Conservation (phyloP, 2,329 filamentous ascomycete genomes). For the Verticillium zaregamsianum region DNA sequence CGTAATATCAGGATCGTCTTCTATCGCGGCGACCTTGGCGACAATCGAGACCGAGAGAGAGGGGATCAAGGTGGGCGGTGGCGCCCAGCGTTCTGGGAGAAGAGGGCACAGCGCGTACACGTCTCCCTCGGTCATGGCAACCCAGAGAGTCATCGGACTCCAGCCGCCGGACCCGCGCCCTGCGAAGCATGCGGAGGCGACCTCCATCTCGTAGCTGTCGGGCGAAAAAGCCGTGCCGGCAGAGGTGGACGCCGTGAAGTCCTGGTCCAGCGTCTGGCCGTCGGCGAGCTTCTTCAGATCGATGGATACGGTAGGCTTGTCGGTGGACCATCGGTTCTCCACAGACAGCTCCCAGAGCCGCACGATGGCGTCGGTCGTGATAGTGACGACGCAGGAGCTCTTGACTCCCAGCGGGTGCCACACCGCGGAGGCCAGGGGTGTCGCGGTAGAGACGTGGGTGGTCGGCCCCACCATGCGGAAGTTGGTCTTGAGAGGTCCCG, state of each 20-base stretch:
- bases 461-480: slow-evolving; percentile 91
- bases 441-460: slow-evolving; percentile 82
- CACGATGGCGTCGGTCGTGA: slow-evolving; percentile 84
- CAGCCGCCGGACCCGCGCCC: slow-evolving; percentile 69
- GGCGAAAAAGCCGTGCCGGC: slow-evolving; percentile 82
- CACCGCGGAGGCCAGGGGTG: slow-evolving; percentile 72
- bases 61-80: slow-evolving; percentile 70
- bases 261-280: slow-evolving; percentile 74
- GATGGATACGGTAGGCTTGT: slow-evolving; percentile 75
- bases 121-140: slow-evolving; percentile 92
- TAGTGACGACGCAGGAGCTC: slow-evolving; percentile 77
- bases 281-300: slow-evolving; percentile 88
- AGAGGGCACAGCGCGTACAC: slow-evolving; percentile 91
- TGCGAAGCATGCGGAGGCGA: slow-evolving; percentile 80
- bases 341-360: slow-evolving; percentile 86
- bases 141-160: slow-evolving; percentile 94
- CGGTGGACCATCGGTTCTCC: slow-evolving; percentile 83
- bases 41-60: slow-evolving; percentile 81
- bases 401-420: slow-evolving; percentile 92
- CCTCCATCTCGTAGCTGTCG: slow-evolving; percentile 89
- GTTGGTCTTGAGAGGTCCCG: slow-evolving; percentile 69
- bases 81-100: slow-evolving; percentile 80
- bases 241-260: slow-evolving; percentile 72
- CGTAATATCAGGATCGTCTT: slow-evolving; percentile 53
- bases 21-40: slow-evolving; percentile 61